Evolutionary conservation across 2,329 filamentous ascomycete genomes (phyloP), one percentile per base, ranked within the genome.

Genomic region (Cryphonectria japonica): DNA sequence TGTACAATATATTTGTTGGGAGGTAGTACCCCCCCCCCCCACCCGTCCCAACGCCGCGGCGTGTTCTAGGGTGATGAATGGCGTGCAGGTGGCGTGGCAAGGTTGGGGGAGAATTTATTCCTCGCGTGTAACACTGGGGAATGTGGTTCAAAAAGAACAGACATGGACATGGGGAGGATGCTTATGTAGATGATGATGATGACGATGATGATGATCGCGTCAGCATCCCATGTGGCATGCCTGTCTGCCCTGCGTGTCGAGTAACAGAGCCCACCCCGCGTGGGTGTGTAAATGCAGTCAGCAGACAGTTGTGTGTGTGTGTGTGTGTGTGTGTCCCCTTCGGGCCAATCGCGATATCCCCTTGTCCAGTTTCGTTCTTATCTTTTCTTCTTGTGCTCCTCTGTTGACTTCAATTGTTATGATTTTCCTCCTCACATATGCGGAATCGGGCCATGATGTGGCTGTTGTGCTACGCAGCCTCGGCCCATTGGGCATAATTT

Each of bases 191-290:
- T 29, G 43, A 29, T 57, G 52, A 16, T 26, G 54, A 16, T 29
- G 43, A 50, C 32, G 54, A 29, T 32, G 46, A 50, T 59, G 52
- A 29, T 29, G 52, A 29, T 57, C 52, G 52, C 59, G 59, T 34
- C 29, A 61, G 59, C 59, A 37, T 34, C 59, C 59, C 59, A 61
- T 61, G 59, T 37, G 59, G 59, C 52, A 29, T 16, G 52, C 13
- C 54, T 59, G 54, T n/a, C 22, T 61, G 26, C 16, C 59, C 59
- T 37, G 34, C 16, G 2, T 37, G 59, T 19, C 22, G 16, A 39
- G 32, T 4, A 59, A 32, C 32, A 61, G 57, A 61, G 57, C 32
- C 32, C 26, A 8, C 8, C 29, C 16, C 32, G 8, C 3, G 3
- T 16, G 57, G 32, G 22, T 0, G 57, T 19, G 43, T 14, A n/a